These are phyloP conservation scores for Bassia scoparia DNA, from an alignment of 148 eudicot genomes.

Conservation along the genomic window DNA sequence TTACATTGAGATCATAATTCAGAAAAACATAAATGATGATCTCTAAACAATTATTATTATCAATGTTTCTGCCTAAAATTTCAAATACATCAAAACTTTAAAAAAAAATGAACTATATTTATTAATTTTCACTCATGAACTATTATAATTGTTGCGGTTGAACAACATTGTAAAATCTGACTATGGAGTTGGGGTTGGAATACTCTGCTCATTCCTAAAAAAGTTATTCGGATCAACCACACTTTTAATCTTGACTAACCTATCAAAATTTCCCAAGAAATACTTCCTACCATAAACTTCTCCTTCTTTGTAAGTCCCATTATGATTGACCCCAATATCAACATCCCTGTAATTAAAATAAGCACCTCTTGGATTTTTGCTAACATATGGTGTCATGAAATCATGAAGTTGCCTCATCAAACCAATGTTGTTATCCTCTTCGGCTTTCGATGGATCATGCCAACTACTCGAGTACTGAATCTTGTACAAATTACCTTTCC, in stretches of 20 bases:
- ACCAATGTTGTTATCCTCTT: conserved; percentile 24
- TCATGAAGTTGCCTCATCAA: conserved; percentile 32
- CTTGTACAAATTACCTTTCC: conserved; percentile 43
- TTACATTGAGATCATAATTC: no score
- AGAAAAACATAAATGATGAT: no score
- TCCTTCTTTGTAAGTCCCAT: conserved; percentile 39
- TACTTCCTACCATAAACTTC: conserved; percentile 45
- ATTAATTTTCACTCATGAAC: no score
- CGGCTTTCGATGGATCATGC: conserved; percentile 26
- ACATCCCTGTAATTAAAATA: conserved; percentile 47
- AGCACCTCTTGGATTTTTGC: conserved; percentile 45
- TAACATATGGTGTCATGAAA: conserved; percentile 48
- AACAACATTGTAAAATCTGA: no score
- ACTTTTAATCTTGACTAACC: conserved; percentile 42
- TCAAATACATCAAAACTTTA: no score
- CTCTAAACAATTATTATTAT: no score
- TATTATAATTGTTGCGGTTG: no score
- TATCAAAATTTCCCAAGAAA: conserved; percentile 42
- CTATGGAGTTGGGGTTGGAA: conserved; percentile 21
- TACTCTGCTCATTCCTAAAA: conserved; percentile 49
- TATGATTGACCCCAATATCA: conserved; percentile 37
- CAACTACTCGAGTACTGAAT: conserved; percentile 46
- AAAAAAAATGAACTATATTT: no score
- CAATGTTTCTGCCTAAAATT: no score
- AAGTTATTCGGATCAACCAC: conserved; percentile 44